These are phyloP conservation scores for Colletotrichum aenigma DNA, from an alignment of 2,329 filamentous ascomycete genomes.

Conservation along the genomic window DNA sequence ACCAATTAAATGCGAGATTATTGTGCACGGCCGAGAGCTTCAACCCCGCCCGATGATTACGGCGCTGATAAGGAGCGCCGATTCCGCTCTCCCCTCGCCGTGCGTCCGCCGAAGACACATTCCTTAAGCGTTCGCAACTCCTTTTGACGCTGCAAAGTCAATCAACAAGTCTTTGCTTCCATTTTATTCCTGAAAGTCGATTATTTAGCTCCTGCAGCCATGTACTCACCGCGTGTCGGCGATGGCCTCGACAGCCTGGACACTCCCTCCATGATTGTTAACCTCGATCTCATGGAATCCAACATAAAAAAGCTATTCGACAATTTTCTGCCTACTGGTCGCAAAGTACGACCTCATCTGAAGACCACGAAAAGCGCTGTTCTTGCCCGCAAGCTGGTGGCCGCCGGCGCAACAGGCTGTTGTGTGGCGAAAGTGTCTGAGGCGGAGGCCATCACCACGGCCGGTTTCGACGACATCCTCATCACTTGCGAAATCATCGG, in stretches of 20 bases:
- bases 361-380: constrained; percentile 56
- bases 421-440: constrained; percentile 58
- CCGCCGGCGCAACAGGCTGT: constrained; percentile 52
- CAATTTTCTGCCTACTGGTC: constrained; percentile 47
- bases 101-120: neutral
- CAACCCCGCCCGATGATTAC: neutral
- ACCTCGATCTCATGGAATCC: constrained; percentile 54
- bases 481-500: neutral
- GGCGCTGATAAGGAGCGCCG: neutral
- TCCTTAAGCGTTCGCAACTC: neutral
- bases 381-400: constrained; percentile 46
- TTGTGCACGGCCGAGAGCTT: neutral
- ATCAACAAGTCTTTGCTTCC: neutral
- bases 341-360: constrained; percentile 53
- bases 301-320: constrained; percentile 53
- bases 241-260: constrained; percentile 40
- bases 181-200: neutral
- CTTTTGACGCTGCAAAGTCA: neutral
- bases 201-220: neutral
- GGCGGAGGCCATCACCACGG: constrained; percentile 43
- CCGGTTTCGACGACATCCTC: neutral
- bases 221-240: neutral
- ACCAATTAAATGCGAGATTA: constrained; percentile 6
- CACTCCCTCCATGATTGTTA: constrained; percentile 61
- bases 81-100: neutral